Base-by-base conservation (phyloP, 768 basidiomycete species). In the Phaeotremella skinneri region DNA sequence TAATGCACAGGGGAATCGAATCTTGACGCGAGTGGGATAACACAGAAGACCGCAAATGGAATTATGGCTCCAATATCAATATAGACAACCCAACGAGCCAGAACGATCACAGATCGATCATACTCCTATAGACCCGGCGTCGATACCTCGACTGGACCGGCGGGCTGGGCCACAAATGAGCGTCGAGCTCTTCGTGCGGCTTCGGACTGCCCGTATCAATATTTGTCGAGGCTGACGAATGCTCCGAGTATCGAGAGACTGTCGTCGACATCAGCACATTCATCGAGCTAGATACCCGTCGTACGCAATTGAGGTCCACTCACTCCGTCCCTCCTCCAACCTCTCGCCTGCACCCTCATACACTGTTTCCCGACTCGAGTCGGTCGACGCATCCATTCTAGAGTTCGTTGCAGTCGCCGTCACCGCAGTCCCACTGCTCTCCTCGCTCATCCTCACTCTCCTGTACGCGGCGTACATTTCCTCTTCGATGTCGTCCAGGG, bases 291-390 rank as follows among this genome's bases (percentile, higher is more conserved):
- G 20, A 26, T 13, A 42, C 21, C 29, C 31, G 25, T 30, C 49
- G 20, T 54, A 11, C 16, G 25, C 25, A 16, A 48, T n/a, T 11
- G 45, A 48, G 9, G 45, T 30, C 3, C 4, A 52, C 50, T 56
- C 30, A 34, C 54, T 29, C 39, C 37, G n/a, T 43, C 25, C 2
- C 52, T 16, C 20, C 42, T 56, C 49, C 25, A 11, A 17, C 30
- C 58, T 48, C 23, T 61, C 30, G 16, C 59, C 59, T 27, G 37
- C 34, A 29, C 59, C 59, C 41, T 55, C 60, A 29, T 45, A 42
- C 29, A 61, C 50, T 4, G 47, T 30, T n/a, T 45, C 43, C n/a
- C n/a, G n/a, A n/a, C n/a, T n/a, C n/a, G n/a, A n/a, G n/a, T n/a
- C n/a, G n/a, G n/a, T n/a, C n/a, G n/a, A n/a, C n/a, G n/a, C n/a